A percentile compares a stretch with the other conserved stretches of the same genome.
These are phyloP conservation scores for Hemisphaericaspora lyxosophila DNA, from an alignment of 1,139 yeast genomes.

Conservation along the genomic window DNA sequence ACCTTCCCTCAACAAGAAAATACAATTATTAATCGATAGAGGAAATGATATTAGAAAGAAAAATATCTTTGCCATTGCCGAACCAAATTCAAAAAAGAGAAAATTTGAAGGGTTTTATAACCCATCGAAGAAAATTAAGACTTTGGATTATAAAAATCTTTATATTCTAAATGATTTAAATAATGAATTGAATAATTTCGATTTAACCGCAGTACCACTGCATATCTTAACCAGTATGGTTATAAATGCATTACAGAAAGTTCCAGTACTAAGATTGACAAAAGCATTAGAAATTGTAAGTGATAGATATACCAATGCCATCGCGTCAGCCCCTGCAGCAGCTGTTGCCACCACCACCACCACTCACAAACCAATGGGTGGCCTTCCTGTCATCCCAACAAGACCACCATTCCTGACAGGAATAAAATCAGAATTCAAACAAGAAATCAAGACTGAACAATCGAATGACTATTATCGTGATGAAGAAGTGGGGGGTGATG, in stretches of 20 bases:
- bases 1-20: conserved; percentile 28
- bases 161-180: conserved; percentile 64
- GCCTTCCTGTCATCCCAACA: background rate
- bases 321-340: conserved; percentile 7
- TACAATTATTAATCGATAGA: conserved; percentile 30
- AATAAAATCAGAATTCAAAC: conserved; percentile 6
- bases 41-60: conserved; percentile 46
- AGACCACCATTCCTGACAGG: too few species aligned
- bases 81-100: conserved; percentile 35
- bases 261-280: conserved; percentile 54
- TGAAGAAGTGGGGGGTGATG: conserved; percentile 25
- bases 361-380: conserved; percentile 1
- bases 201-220: conserved; percentile 66
- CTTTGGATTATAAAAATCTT: conserved; percentile 37
- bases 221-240: conserved; percentile 67
- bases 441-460: background rate
- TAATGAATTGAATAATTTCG: conserved; percentile 64
- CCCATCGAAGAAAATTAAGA: conserved; percentile 29
- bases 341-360: background rate
- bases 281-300: conserved; percentile 68
- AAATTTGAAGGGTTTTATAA: conserved; percentile 28
- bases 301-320: conserved; percentile 50
- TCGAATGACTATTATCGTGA: conserved; percentile 9
- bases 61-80: conserved; percentile 34
- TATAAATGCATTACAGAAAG: conserved; percentile 57